Evolutionary conservation across 2,329 filamentous ascomycete genomes (phyloP).

Genomic region (Thielaviopsis musarum): DNA sequence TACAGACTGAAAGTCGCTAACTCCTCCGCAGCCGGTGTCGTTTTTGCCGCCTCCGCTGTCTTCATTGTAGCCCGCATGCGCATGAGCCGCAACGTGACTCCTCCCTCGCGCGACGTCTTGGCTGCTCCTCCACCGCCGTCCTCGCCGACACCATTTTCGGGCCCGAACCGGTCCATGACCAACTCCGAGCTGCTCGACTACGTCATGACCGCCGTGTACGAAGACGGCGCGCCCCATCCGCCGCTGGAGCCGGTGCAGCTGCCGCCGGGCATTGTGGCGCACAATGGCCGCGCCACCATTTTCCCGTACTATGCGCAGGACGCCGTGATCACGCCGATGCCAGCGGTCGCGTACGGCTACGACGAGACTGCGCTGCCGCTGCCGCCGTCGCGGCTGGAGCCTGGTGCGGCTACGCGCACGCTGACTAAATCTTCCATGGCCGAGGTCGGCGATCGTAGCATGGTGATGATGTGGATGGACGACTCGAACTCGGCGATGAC

Average conservation of each 20-base stretch:
- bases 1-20: too few relatives aligned
- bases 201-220: conserved; percentile 8
- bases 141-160: conserved; percentile 3
- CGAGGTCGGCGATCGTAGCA: not conserved
- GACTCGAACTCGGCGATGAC: not conserved
- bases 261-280: conserved; percentile 2
- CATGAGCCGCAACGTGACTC: conserved; percentile 3
- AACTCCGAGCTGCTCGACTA: conserved; percentile 10
- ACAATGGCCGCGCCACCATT: conserved; percentile 2
- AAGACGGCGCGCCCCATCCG: not conserved
- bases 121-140: not conserved
- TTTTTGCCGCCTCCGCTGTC: conserved; percentile 8
- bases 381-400: not conserved
- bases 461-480: conserved; percentile 12
- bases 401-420: not conserved
- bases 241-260: conserved; percentile 1
- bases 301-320: conserved; percentile 2
- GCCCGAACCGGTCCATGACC: conserved; percentile 1
- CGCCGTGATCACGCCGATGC: not conserved
- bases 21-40: conserved; percentile 4
- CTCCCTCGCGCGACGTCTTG: not conserved
- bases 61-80: conserved; percentile 8
- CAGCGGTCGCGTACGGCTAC: not conserved
- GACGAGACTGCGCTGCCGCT: not conserved
- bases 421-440: not conserved